phyloP scores from a whole-genome alignment of 495 filamentous ascomycete genomes.

The Monascus purpureus region DNA sequence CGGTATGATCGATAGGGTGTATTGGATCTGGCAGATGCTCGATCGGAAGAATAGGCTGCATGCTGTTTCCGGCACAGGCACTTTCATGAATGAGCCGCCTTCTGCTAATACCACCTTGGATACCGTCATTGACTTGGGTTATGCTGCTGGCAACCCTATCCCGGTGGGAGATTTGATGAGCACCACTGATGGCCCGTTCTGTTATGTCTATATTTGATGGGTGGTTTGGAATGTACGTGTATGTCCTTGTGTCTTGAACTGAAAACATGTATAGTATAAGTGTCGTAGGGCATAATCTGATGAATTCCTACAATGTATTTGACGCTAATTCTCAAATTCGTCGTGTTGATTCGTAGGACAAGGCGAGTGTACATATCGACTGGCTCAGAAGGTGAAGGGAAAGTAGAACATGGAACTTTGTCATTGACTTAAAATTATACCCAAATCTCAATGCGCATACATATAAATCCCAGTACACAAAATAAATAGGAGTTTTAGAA shows the following conservation, averaged over 20 bases:
- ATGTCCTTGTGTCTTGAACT: too few relatives aligned
- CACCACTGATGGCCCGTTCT: conserved; percentile 39
- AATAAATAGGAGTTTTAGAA: conserved; percentile 3
- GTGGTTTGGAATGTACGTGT: too few relatives aligned
- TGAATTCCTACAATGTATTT: too few relatives aligned
- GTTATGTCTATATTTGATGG: conserved; percentile 45
- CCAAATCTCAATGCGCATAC: too few relatives aligned
- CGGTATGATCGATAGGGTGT: conserved; percentile 53
- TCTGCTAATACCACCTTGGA: conserved; percentile 34
- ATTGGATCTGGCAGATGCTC: conserved; percentile 57
- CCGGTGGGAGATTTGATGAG: conserved; percentile 34
- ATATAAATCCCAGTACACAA: neutral
- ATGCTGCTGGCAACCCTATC: conserved; percentile 20
- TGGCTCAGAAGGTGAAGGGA: too few relatives aligned
- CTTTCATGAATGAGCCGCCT: conserved; percentile 39
- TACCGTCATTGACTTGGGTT: conserved; percentile 28
- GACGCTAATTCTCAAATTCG: too few relatives aligned
- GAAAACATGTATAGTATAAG: too few relatives aligned
- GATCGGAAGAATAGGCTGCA: conserved; percentile 31
- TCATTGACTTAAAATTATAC: too few relatives aligned
- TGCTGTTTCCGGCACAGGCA: conserved; percentile 39
- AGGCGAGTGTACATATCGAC: too few relatives aligned
- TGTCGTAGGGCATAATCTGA: too few relatives aligned
- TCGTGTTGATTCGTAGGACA: too few relatives aligned
- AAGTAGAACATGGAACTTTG: too few relatives aligned